These are phyloP conservation scores for Beta macrorhiza DNA, from an alignment of 179 eudicot genomes.

Conservation along the genomic window DNA sequence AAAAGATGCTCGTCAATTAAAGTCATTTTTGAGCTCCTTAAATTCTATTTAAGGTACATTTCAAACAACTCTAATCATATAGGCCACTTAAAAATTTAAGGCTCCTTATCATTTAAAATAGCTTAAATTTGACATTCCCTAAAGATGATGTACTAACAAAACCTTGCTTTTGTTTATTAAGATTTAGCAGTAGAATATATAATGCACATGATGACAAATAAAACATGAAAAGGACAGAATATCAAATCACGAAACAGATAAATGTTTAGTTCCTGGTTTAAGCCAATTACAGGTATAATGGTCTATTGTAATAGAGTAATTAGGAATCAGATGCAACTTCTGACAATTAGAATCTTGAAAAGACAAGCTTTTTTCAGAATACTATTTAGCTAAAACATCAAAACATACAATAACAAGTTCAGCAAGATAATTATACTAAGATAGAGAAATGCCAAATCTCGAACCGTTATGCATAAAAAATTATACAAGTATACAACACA, in stretches of 20 bases:
- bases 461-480: too few species aligned
- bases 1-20: too few species aligned
- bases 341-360: not conserved
- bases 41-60: too few species aligned
- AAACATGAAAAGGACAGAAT: not conserved
- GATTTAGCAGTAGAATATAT: not conserved
- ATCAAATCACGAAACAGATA: not conserved
- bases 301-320: not conserved
- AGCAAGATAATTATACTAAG: not conserved
- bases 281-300: not conserved
- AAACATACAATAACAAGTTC: not conserved
- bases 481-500: too few species aligned
- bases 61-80: too few species aligned
- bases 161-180: not conserved
- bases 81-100: too few species aligned
- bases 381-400: not conserved
- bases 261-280: constrained; percentile 9
- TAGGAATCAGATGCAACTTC: constrained; percentile 6
- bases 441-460: too few species aligned
- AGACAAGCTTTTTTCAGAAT: too few species aligned
- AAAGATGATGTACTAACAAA: not conserved
- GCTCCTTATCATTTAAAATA: too few species aligned
- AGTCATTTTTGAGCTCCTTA: too few species aligned
- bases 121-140: too few species aligned
- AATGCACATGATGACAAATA: not conserved